A percentile compares a stretch with the other conserved stretches of the same genome.
phyloP scores from a whole-genome alignment of 371 early-diverging fungal species.

The Mucor piriformis region DNA sequence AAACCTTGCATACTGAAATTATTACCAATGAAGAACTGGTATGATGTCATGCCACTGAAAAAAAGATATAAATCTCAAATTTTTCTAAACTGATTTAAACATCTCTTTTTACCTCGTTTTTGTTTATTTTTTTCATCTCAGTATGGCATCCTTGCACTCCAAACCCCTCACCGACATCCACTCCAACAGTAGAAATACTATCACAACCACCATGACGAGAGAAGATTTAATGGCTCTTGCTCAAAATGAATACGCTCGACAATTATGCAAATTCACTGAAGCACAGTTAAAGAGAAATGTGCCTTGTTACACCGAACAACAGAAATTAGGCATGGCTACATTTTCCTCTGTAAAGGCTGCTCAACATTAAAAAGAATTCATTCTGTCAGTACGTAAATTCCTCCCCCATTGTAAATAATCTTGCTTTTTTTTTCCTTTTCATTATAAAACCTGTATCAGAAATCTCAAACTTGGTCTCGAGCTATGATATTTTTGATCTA shows the following conservation, averaged over 20 bases:
- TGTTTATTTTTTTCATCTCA: neutral
- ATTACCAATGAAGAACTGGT: neutral
- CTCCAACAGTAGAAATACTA: neutral
- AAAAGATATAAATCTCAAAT: no score
- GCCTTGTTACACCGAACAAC: constrained; percentile 30
- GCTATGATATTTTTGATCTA: neutral
- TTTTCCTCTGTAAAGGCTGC: constrained; percentile 10
- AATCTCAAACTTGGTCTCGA: neutral
- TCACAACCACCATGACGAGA: constrained; percentile 23
- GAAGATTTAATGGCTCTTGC: constrained; percentile 40
- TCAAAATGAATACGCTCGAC: constrained; percentile 46
- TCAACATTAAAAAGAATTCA: neutral
- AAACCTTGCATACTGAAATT: no score
- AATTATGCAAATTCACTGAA: constrained; percentile 40
- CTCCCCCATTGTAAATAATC: constrained; percentile 4
- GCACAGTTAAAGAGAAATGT: constrained; percentile 37
- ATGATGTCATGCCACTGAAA: neutral
- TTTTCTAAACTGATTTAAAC: neutral
- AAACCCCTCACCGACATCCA: constrained; percentile 2
- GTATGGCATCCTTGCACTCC: constrained; percentile 16
- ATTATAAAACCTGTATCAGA: neutral
- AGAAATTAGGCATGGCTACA: constrained; percentile 5
- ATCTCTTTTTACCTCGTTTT: neutral
- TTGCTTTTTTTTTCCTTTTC: neutral
- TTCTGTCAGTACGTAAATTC: neutral